Conservation (phyloP, 2,329 filamentous ascomycete genomes). For the Colletotrichum ledebouriae region DNA sequence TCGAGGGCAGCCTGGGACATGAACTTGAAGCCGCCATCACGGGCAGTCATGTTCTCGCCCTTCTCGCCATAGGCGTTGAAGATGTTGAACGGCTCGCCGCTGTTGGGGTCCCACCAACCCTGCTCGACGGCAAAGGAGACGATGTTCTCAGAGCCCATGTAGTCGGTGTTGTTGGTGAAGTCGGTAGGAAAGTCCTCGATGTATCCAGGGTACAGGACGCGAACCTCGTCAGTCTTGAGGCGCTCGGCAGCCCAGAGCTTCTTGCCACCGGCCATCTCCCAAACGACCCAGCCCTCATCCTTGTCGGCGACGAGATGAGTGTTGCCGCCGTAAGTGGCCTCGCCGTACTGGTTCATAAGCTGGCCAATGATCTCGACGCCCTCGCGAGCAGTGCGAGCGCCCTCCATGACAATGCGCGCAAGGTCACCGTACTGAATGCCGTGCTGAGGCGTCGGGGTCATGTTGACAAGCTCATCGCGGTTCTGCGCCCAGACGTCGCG, state of each 20-base stretch:
- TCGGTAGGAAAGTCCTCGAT: conserved; percentile 48
- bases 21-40: conserved; percentile 49
- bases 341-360: conserved; percentile 55
- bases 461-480: conserved; percentile 54
- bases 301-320: conserved; percentile 56
- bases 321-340: conserved; percentile 58
- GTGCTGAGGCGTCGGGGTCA: conserved; percentile 56
- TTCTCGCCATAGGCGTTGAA: conserved; percentile 47
- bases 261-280: conserved; percentile 48
- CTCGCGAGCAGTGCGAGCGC: conserved; percentile 55
- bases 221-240: conserved; percentile 44
- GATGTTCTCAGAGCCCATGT: conserved; percentile 48
- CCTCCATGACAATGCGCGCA: conserved; percentile 55
- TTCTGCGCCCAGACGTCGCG: conserved; percentile 58
- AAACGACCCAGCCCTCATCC: conserved; percentile 49
- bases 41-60: conserved; percentile 44
- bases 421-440: conserved; percentile 58
- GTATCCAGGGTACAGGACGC: conserved; percentile 48
- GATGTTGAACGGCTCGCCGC: conserved; percentile 47
- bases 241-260: conserved; percentile 48
- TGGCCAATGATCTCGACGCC: conserved; percentile 58
- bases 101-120: conserved; percentile 46
- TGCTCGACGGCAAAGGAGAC: conserved; percentile 47
- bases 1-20: conserved; percentile 48
- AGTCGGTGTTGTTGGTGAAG: conserved; percentile 44